Percentiles rank a stretch among this genome's conserved stretches.
These are phyloP conservation scores for Cutaneotrichosporon dermatis DNA, from an alignment of 1,284 basidiomycete genomes.

Conservation along the genomic window DNA sequence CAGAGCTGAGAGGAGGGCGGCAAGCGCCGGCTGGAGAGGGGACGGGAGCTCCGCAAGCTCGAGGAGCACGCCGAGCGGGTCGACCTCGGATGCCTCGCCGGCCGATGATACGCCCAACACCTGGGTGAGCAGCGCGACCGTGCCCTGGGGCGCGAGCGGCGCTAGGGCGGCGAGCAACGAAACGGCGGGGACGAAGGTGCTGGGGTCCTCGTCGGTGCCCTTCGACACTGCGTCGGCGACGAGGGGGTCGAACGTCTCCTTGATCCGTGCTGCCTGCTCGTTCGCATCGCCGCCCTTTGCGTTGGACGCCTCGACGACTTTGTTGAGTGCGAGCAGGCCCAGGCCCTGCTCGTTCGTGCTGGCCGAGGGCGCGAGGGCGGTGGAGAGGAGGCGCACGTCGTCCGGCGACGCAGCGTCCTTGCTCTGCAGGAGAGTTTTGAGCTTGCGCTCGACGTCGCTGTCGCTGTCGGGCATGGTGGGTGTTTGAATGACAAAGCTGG, in stretches of 20 bases:
- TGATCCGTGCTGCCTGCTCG: slow-evolving; percentile 6
- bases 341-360: neutral
- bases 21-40: slow-evolving; percentile 52
- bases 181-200: slow-evolving; percentile 12
- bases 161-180: slow-evolving; percentile 30
- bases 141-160: slow-evolving; percentile 24
- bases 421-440: slow-evolving; percentile 8
- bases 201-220: slow-evolving; percentile 5
- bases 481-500: neutral
- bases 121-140: slow-evolving; percentile 25
- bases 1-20: slow-evolving; percentile 67
- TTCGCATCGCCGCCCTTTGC: neutral
- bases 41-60: slow-evolving; percentile 42
- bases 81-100: slow-evolving; percentile 10
- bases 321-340: slow-evolving; percentile 11
- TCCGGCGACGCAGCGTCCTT: slow-evolving; percentile 3
- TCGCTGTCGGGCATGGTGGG: neutral
- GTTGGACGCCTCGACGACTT: slow-evolving; percentile 8
- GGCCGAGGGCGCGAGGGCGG: neutral
- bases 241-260: slow-evolving; percentile 13
- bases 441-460: neutral
- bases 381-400: slow-evolving; percentile 1
- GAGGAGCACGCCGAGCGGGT: slow-evolving; percentile 34
- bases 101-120: slow-evolving; percentile 12
- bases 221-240: slow-evolving; percentile 8